A percentile compares a stretch with the other conserved stretches of the same genome.
These are phyloP conservation scores for Pelagophyceae sp. DNA, from an alignment of 352 stramenopile genomes.

Conservation along the genomic window DNA sequence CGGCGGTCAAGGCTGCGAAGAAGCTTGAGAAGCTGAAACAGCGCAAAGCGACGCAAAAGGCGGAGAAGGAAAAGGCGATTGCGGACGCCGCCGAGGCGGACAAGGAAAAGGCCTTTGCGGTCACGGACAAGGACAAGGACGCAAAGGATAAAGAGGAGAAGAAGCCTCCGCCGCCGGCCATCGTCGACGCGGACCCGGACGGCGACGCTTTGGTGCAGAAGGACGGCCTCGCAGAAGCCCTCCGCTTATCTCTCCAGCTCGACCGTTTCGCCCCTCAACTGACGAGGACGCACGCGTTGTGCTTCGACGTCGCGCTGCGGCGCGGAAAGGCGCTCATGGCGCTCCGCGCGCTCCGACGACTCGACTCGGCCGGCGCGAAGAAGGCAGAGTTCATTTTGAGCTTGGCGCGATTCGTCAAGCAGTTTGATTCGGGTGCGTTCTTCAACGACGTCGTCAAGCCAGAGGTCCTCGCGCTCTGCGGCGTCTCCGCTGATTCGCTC, in stretches of 20 bases:
- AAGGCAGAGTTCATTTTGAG: neutral
- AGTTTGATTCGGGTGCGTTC: neutral
- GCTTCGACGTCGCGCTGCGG: conserved; percentile 63
- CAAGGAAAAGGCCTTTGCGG: conserved; percentile 40
- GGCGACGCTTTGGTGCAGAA: conserved; percentile 53
- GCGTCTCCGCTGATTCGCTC: neutral
- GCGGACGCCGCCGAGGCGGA: conserved; percentile 63
- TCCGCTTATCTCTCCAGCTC: conserved; percentile 53
- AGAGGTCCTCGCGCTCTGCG: neutral
- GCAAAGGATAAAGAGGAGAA: conserved; percentile 43
- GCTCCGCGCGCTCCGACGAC: conserved; percentile 39
- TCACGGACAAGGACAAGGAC: conserved; percentile 42
- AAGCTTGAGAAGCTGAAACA: conserved; percentile 64
- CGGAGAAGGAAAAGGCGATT: conserved; percentile 63
- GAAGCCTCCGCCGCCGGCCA: conserved; percentile 39
- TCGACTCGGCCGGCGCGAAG: neutral
- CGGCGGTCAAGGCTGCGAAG: conserved; percentile 68
- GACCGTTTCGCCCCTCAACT: conserved; percentile 45
- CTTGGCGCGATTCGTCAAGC: neutral
- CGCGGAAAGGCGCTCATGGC: conserved; percentile 60
- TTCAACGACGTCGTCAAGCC: neutral
- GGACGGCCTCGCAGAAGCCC: conserved; percentile 52
- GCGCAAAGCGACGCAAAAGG: conserved; percentile 73
- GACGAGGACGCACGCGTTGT: conserved; percentile 52
- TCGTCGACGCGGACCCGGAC: conserved; percentile 58